Conservation (phyloP, 345 rosid species). For the Ceriops zippeliana region DNA sequence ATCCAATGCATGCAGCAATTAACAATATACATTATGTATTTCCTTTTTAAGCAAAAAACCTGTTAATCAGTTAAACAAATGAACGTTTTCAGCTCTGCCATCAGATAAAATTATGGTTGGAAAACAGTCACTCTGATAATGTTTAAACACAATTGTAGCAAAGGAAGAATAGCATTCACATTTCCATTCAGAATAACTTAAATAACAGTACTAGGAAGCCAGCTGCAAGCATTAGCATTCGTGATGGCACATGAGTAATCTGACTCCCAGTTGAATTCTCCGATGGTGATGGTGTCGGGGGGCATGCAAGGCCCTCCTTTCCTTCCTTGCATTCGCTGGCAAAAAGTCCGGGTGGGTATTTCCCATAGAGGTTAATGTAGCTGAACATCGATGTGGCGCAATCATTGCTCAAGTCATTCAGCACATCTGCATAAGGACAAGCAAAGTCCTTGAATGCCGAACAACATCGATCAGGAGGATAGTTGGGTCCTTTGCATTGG, state of each 20-base stretch:
- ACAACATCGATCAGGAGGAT: conserved; percentile 44
- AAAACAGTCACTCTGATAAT: too few species aligned
- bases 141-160: not conserved
- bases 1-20: too few species aligned
- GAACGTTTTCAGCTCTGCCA: too few species aligned
- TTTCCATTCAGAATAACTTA: not conserved
- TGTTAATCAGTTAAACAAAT: too few species aligned
- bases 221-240: conserved; percentile 14
- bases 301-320: conserved; percentile 54
- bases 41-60: too few species aligned
- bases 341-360: conserved; percentile 64
- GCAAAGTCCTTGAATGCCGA: conserved; percentile 52
- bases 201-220: not conserved
- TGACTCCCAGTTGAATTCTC: conserved; percentile 17
- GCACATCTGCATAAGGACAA: conserved; percentile 44
- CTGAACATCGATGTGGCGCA: conserved; percentile 61
- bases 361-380: conserved; percentile 57
- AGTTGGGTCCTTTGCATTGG: conserved; percentile 56
- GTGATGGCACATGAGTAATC: not conserved
- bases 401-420: conserved; percentile 46
- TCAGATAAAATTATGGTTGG: too few species aligned
- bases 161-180: not conserved
- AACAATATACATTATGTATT: too few species aligned
- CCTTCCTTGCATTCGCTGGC: conserved; percentile 50
- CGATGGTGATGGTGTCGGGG: conserved; percentile 34